A percentile compares a stretch with the other conserved stretches of the same genome.
Evolutionary conservation across 176 grass and related monocot species (phyloP).

Genomic region (Juncus inflexus): DNA sequence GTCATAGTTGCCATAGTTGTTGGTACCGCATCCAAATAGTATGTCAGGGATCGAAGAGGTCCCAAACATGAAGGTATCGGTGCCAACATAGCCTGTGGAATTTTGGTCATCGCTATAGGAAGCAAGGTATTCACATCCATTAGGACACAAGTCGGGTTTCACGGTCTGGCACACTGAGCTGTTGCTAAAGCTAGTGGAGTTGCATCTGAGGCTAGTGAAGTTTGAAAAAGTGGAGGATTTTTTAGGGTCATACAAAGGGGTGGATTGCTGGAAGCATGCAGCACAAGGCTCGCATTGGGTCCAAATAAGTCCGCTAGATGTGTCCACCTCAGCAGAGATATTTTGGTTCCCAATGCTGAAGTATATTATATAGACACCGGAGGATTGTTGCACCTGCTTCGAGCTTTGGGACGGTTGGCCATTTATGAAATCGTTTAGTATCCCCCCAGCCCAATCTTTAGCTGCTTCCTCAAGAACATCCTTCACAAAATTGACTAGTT

Average conservation of each 20-base stretch:
- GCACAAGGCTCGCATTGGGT: slow-evolving; percentile 10
- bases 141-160: too few species aligned
- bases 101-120: neutral
- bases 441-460: too few species aligned
- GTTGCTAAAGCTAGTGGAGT: neutral
- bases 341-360: slow-evolving; percentile 22
- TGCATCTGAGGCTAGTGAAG: slow-evolving; percentile 6
- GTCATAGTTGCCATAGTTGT: neutral
- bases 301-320: slow-evolving; percentile 7
- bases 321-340: slow-evolving; percentile 7
- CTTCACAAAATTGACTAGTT: too few species aligned
- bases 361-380: slow-evolving; percentile 8
- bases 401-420: too few species aligned
- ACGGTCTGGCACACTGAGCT: neutral
- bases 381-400: too few species aligned
- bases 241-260: neutral
- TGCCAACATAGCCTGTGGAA: slow-evolving; percentile 19
- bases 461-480: too few species aligned
- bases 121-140: neutral
- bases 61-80: slow-evolving; percentile 19
- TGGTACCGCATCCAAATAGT: slow-evolving; percentile 23
- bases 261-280: too few species aligned
- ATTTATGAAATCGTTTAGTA: too few species aligned
- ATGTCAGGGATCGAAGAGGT: neutral
- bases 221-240: neutral